Evolutionary conservation across 2,329 filamentous ascomycete genomes (phyloP).

Genomic region (Aspergillus hortae): DNA sequence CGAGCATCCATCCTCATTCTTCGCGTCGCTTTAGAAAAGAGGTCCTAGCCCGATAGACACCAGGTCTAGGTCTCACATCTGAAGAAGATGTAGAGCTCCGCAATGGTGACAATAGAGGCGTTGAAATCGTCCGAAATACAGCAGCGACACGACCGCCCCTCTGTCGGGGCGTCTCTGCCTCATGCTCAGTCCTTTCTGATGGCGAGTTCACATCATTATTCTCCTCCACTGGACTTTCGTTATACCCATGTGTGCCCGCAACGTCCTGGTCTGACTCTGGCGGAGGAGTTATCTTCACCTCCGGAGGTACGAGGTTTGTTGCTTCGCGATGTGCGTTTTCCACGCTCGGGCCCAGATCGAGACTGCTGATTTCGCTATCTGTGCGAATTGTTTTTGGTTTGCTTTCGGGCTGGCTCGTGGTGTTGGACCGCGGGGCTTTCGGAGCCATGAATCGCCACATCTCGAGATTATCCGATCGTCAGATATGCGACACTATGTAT

Average conservation of each 20-base stretch:
- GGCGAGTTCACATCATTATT: background rate
- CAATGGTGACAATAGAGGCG: slow-evolving; percentile 6
- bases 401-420: background rate
- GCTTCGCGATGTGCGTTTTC: background rate
- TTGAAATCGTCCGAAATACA: slow-evolving; percentile 2
- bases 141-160: background rate
- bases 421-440: background rate
- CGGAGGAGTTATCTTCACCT: background rate
- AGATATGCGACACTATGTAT: background rate
- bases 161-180: background rate
- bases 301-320: background rate
- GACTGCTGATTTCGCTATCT: slow-evolving; percentile 24
- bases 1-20: background rate
- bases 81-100: background rate
- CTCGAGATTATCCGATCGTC: background rate
- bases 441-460: background rate
- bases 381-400: background rate
- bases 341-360: slow-evolving; percentile 23
- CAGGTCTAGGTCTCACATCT: no score
- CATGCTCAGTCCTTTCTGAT: background rate
- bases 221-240: background rate
- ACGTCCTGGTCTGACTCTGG: background rate
- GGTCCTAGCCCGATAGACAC: slow-evolving; percentile 2
- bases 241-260: background rate
- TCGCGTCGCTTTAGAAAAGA: slow-evolving; percentile 1